Base-by-base conservation (phyloP, 345 rosid genomes). In the Conringia planisiliqua region DNA sequence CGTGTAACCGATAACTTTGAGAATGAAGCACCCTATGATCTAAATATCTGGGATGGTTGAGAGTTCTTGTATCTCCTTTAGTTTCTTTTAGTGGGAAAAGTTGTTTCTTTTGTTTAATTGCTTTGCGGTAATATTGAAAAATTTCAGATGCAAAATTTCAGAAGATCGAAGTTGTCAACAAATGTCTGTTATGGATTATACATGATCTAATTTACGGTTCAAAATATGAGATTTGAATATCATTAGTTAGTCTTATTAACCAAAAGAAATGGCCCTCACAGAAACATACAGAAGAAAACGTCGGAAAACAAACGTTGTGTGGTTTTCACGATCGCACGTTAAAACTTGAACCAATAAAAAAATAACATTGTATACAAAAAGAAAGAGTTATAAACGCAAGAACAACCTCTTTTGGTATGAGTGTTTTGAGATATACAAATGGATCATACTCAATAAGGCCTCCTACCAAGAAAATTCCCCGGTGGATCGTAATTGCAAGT, bases 401-500 rank as follows among this genome's bases (percentile, higher is more conserved):
- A 61, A 32, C 48, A 67, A 52, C 70, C 36, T 55, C 64, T 43
- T 50, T 50, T n/a, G 69, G 47, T 13, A 50, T 62, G 59, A 61
- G 40, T 10, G 29, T 47, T 24, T 4, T 26, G 0, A 47, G 30
- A 60, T 69, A 62, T 70, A 70, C 60, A 70, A 62, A 70, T 51
- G 32, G 16, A 75, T 51, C 52, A 68, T 18, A 61, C 56, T 90
- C 80, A 93, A 39, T 90, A 90, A 24, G 98, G 98, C 79, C 75
- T 86, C 56, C 77, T 81, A 30, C 98, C 98, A 52, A 87, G 72
- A 52, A 52, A 90, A 71, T 90, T 93, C 64, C 98, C 98, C 11
- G 98, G 98, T 58, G 98, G 98, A 82, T 90, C 89, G 64, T 93
- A 93, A 73, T 84, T 90, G 73, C 98, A 93, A 69, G 82, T 73